phyloP scores from a whole-genome alignment of 345 rosid species.

The Alliaria petiolata region DNA sequence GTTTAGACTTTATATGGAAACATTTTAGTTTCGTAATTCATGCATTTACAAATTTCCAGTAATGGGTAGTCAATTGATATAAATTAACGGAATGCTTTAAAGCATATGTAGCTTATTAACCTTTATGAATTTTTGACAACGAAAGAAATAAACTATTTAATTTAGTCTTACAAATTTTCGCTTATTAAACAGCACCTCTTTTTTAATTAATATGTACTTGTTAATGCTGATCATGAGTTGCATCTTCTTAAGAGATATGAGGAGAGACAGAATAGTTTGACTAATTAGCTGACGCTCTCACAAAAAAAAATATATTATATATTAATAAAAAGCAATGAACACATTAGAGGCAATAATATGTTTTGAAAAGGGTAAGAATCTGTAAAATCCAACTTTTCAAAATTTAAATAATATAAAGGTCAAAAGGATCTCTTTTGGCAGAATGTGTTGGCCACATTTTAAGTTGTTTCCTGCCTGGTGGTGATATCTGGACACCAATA shows the following conservation, averaged over 20 bases:
- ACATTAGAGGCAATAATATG: neutral
- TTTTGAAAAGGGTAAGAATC: neutral
- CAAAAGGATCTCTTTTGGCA: constrained; percentile 10
- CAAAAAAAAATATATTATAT: neutral
- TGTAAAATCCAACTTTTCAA: neutral
- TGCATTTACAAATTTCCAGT: too few species aligned
- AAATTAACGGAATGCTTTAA: too few species aligned
- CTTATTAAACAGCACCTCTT: neutral
- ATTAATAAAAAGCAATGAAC: neutral
- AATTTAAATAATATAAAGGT: neutral
- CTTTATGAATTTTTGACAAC: neutral
- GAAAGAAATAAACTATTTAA: neutral
- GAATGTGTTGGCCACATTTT: constrained; percentile 23
- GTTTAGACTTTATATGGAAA: too few species aligned
- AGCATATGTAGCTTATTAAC: too few species aligned
- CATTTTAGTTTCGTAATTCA: too few species aligned
- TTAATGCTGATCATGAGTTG: neutral
- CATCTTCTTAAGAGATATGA: too few species aligned
- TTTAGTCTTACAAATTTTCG: neutral
- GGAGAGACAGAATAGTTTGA: neutral
- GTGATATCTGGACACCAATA: constrained; percentile 22
- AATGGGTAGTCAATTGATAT: too few species aligned
- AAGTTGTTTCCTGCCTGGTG: constrained; percentile 24
- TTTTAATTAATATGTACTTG: neutral
- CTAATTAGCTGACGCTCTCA: neutral